Evolutionary conservation across 192 early-diverging fungal genomes (phyloP).

Genomic region (Entophlyctis luteolus): DNA sequence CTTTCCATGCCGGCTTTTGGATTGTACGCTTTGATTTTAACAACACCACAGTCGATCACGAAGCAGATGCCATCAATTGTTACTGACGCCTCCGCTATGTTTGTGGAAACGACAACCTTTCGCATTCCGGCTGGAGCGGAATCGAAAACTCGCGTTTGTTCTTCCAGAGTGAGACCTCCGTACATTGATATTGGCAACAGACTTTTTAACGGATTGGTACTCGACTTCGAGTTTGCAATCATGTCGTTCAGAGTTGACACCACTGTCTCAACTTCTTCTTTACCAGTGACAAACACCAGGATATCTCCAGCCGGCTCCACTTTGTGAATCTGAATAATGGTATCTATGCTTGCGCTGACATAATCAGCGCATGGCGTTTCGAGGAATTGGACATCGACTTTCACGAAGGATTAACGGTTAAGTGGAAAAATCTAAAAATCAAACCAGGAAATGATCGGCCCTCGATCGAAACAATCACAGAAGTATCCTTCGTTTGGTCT

Average conservation of each 20-base stretch:
- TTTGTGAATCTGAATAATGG: constrained; percentile 71
- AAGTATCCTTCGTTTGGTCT: constrained; percentile 44
- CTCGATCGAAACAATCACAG: constrained; percentile 68
- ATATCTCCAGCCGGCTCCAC: constrained; percentile 28
- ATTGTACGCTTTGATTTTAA: constrained; percentile 54
- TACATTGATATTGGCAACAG: constrained; percentile 54
- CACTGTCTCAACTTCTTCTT: constrained; percentile 70
- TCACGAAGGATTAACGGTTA: neutral
- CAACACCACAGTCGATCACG: constrained; percentile 78
- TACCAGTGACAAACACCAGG: constrained; percentile 36
- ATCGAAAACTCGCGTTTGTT: constrained; percentile 66
- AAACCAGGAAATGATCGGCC: constrained; percentile 64
- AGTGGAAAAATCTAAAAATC: neutral
- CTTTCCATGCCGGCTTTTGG: constrained; percentile 37
- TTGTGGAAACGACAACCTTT: constrained; percentile 86
- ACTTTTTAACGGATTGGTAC: neutral
- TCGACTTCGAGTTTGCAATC: constrained; percentile 33
- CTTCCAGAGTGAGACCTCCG: constrained; percentile 65
- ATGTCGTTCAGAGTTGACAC: constrained; percentile 59
- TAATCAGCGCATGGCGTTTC: constrained; percentile 62
- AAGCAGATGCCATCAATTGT: constrained; percentile 73
- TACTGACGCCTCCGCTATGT: constrained; percentile 81
- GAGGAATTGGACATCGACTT: constrained; percentile 53
- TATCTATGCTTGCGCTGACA: constrained; percentile 61
- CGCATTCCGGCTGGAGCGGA: constrained; percentile 52